phyloP scores from a whole-genome alignment of 1,284 basidiomycete species.

The Marasmius tenuissimus region DNA sequence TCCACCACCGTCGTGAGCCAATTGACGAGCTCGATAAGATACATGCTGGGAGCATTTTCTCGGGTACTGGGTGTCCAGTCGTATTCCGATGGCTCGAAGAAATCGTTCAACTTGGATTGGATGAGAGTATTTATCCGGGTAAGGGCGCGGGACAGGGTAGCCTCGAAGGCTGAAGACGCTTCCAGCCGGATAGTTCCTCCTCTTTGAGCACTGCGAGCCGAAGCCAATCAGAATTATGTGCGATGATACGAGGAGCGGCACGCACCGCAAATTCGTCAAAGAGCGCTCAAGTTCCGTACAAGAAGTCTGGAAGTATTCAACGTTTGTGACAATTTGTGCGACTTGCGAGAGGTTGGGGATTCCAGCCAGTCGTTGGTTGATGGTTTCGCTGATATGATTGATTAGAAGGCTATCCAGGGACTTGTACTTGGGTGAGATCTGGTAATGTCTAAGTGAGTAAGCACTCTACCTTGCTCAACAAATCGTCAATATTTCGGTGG shows the following conservation, averaged over 20 bases:
- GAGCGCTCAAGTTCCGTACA: conserved; percentile 88
- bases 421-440: conserved; percentile 37
- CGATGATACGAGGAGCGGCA: background rate
- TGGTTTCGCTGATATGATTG: conserved; percentile 78
- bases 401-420: conserved; percentile 87
- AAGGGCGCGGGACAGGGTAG: conserved; percentile 71
- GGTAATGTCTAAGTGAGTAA: background rate
- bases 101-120: conserved; percentile 92
- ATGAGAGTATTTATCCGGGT: conserved; percentile 83
- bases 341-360: conserved; percentile 91
- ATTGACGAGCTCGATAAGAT: conserved; percentile 92
- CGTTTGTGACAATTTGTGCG: conserved; percentile 90
- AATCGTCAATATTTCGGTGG: conserved; percentile 89
- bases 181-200: conserved; percentile 79
- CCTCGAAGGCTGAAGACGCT: conserved; percentile 67
- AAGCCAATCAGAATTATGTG: background rate
- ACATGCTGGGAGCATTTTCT: conserved; percentile 83
- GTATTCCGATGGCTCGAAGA: conserved; percentile 94
- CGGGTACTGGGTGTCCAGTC: conserved; percentile 80
- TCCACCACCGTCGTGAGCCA: conserved; percentile 98
- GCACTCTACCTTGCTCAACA: conserved; percentile 75
- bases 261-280: conserved; percentile 76
- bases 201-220: conserved; percentile 66
- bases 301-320: conserved; percentile 90
- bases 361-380: conserved; percentile 69